Evolutionary conservation across 306 rosid species (phyloP), one percentile per base, ranked within the genome.

Genomic region (Senna tora): DNA sequence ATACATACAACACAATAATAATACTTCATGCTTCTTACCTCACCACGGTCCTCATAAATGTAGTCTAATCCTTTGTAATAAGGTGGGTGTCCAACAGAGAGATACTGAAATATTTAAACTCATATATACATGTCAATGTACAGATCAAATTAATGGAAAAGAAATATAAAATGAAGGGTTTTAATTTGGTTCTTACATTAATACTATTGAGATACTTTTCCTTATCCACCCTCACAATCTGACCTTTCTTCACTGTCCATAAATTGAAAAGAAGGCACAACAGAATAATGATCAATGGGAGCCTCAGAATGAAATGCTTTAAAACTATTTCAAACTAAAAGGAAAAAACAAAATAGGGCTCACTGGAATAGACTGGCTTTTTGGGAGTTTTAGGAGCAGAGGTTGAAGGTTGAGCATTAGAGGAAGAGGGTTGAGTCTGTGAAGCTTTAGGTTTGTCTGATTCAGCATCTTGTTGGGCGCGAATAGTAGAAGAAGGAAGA

Each of bases 31-130:
- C 13, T 28, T 30, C 67, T 20, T 86, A 89, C 97, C 98, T 93
- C 98, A 5, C 98, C 98, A 25, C 98, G 97, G 81, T 93, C 97
- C 86, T 91, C 96, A 72, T 93, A 93, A 53, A 93, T 93, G 76
- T 93, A 93, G 71, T 93, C 97, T 72, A 93, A 76, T 75, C 98
- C 98, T 83, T 91, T 93, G 92, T 81, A 90, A 56, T 93, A 93
- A 47, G 96, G 92, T 62, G 98, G 98, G 67, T 91, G 98, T 11
- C 98, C 98, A 71, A 93, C 97, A 49, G 98, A 93, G 41, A 93
- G 87, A 79, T 91, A 93, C 98, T 93, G 90, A 73, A 79, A 75
- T 62, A 81, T 55, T 55, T 19, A 32, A 62, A 70, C 56, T 43
- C 12, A 17, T 14, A 36, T 9, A 17, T 14, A 72, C 75, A 65